Base-by-base conservation (phyloP, 2,329 filamentous ascomycete genomes). In the Aspergillus pseudoterreus region DNA sequence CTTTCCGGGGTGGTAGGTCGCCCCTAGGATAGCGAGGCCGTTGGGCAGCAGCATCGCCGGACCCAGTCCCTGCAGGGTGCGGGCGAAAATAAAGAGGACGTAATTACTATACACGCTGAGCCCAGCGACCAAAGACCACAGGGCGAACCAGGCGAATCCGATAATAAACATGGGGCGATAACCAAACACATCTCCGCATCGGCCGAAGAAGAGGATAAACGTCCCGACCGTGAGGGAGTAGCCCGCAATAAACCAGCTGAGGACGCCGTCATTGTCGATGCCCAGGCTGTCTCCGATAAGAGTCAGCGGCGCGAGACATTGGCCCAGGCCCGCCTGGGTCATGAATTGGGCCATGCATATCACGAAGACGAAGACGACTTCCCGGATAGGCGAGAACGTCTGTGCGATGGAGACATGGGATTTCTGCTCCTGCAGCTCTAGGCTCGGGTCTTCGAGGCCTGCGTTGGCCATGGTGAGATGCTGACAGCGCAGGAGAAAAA, bases 31-130 rank as follows among this genome's bases (percentile, higher is more conserved):
- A 2, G 83, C 84, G 19, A 88, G 67, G 0, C 75, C 82, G 55
- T 86, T 88, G 0, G 86, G 85, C 21, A 88, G 71, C 10, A 78
- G 70, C 32, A 88, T 72, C 0, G 84, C 83, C 0, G 83, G 81
- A 0, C 85, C 86, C 6, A 74, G 60, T 3, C 70, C 82, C 55
- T 85, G 82, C 2, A 84, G 63, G 0, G 77, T 79, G 5, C 82
- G 74, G n/a, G 74, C 72, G 33, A 78, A 69, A 52, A 79, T 72
- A 58, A 82, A 82, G 11, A 80, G 66, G 1, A 73, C 67, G 74
- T 71, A 5, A n/a, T 81, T 64, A 4, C 62, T 64, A 45, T 68
- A 71, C 17, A 71, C 67, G 22, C 60, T 64, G 8, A 72, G 44
- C 0, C 71, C 71, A 2, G 67, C 68, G 15, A 72, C 56, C 15